A percentile compares a stretch with the other conserved stretches of the same genome.
phyloP scores from a whole-genome alignment of 2,329 filamentous ascomycete genomes.

The Trichoderma cornu-damae region DNA sequence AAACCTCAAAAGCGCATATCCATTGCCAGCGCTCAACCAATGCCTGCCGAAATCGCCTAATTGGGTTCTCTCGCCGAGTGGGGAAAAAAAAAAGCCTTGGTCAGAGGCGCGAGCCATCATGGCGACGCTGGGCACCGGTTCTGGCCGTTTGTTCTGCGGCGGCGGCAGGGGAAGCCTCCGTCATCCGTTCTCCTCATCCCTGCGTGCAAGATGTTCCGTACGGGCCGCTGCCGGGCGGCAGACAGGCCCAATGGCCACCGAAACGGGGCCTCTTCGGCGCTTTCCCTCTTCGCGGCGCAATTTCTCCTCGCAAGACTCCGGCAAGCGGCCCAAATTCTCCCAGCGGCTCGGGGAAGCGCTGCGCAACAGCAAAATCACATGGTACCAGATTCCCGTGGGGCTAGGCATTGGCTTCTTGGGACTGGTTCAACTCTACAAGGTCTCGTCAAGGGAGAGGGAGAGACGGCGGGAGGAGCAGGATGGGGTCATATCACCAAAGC shows the following conservation, averaged over 20 bases:
- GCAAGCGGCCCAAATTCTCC: conserved; percentile 46
- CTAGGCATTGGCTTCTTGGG: conserved; percentile 82
- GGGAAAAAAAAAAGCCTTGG: not conserved
- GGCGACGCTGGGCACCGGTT: conserved; percentile 33
- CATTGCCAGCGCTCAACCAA: conserved; percentile 7
- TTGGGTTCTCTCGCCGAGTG: conserved; percentile 14
- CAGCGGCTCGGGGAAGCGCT: conserved; percentile 47
- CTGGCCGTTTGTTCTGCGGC: conserved; percentile 29
- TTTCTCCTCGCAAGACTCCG: conserved; percentile 33
- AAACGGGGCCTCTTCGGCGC: conserved; percentile 22
- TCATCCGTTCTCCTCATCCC: conserved; percentile 28
- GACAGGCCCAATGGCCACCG: conserved; percentile 8
- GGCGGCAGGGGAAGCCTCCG: conserved; percentile 21
- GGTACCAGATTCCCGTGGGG: conserved; percentile 86
- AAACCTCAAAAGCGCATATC: not conserved
- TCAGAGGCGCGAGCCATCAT: conserved; percentile 18
- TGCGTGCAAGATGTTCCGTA: conserved; percentile 29
- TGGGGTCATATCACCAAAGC: conserved; percentile 43
- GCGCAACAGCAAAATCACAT: conserved; percentile 60
- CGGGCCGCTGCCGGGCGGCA: conserved; percentile 22
- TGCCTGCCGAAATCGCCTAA: conserved; percentile 3
- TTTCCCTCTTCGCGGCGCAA: conserved; percentile 27
- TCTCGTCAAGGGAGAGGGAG: conserved; percentile 53
- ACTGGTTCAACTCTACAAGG: conserved; percentile 76
- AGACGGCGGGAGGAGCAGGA: conserved; percentile 39